Evolutionary conservation across 1,284 basidiomycete genomes (phyloP).

Genomic region (Ceratobasidium sp.): DNA sequence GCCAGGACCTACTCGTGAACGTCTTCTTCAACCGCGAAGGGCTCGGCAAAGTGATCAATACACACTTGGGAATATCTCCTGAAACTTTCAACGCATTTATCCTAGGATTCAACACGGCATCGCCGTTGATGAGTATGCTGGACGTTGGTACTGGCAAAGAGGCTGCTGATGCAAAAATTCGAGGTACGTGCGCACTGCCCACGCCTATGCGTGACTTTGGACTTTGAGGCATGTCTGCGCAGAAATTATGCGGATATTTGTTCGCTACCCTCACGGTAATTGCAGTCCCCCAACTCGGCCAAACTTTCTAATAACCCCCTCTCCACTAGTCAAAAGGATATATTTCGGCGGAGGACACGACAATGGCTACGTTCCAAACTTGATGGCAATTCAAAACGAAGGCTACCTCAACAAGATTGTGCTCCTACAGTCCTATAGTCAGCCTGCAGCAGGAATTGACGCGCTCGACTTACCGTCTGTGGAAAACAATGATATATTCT

Average conservation of each 20-base stretch:
- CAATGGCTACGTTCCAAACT: slow-evolving; percentile 72
- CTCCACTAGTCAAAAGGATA: slow-evolving; percentile 15
- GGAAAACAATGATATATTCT: slow-evolving; percentile 70
- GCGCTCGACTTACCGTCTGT: slow-evolving; percentile 67
- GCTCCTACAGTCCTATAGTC: slow-evolving; percentile 70
- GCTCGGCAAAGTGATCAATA: slow-evolving; percentile 62
- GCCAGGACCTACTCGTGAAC: slow-evolving; percentile 68
- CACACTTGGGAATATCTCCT: slow-evolving; percentile 58
- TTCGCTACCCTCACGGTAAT: slow-evolving; percentile 66
- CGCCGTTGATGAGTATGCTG: slow-evolving; percentile 70
- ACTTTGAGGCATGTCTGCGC: background rate
- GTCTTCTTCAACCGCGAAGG: slow-evolving; percentile 73
- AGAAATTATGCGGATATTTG: slow-evolving; percentile 69
- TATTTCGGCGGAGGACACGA: slow-evolving; percentile 69
- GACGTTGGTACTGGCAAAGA: slow-evolving; percentile 80
- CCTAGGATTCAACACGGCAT: slow-evolving; percentile 71
- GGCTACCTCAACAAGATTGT: slow-evolving; percentile 72
- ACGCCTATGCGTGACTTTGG: slow-evolving; percentile 15
- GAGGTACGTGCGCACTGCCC: slow-evolving; percentile 60
- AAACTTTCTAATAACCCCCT: background rate
- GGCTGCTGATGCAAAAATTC: slow-evolving; percentile 76
- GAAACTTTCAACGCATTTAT: slow-evolving; percentile 69
- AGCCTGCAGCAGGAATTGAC: slow-evolving; percentile 68
- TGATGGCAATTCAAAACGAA: slow-evolving; percentile 71
- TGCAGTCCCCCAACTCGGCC: background rate